A percentile compares a stretch with the other conserved stretches of the same genome.
These are phyloP conservation scores for Skeletonema tropicum DNA, from an alignment of 108 stramenopile species.

Conservation along the genomic window DNA sequence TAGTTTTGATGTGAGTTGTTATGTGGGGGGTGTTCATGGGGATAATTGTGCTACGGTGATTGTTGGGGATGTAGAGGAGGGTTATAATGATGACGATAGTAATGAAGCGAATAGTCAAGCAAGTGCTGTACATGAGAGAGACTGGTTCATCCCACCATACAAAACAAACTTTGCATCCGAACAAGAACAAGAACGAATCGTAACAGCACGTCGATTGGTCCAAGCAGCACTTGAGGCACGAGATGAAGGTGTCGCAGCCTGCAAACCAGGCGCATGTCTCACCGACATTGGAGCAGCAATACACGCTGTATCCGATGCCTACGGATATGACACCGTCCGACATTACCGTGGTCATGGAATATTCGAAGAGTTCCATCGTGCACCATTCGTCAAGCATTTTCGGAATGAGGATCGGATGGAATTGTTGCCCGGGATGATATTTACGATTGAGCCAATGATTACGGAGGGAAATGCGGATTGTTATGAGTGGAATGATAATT, in stretches of 20 bases:
- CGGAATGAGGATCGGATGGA: slow-evolving; percentile 77
- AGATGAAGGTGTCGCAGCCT: slow-evolving; percentile 73
- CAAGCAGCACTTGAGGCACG: slow-evolving; percentile 72
- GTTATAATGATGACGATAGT: slow-evolving; percentile 28
- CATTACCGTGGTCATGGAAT: slow-evolving; percentile 97
- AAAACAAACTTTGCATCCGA: slow-evolving; percentile 47
- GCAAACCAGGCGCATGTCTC: slow-evolving; percentile 74
- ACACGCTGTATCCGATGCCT: slow-evolving; percentile 81
- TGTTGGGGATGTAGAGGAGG: slow-evolving; percentile 84
- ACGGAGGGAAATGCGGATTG: slow-evolving; percentile 75
- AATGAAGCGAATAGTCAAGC: slow-evolving; percentile 1
- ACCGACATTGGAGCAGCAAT: slow-evolving; percentile 90
- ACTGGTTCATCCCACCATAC: slow-evolving; percentile 15
- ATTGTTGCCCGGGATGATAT: slow-evolving; percentile 92
- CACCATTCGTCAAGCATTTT: slow-evolving; percentile 92
- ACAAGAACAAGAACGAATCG: slow-evolving; percentile 57
- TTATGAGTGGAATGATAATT: slow-evolving; percentile 90
- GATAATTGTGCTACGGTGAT: slow-evolving; percentile 96
- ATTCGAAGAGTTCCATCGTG: slow-evolving; percentile 85
- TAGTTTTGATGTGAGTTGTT: slow-evolving; percentile 91
- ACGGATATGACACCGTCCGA: slow-evolving; percentile 84
- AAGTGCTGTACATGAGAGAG: neutral
- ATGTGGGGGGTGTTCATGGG: slow-evolving; percentile 90
- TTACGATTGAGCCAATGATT: slow-evolving; percentile 99
- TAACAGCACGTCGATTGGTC: slow-evolving; percentile 65